phyloP scores from a whole-genome alignment of 2,329 filamentous ascomycete genomes.

The Microdochium paspali region DNA sequence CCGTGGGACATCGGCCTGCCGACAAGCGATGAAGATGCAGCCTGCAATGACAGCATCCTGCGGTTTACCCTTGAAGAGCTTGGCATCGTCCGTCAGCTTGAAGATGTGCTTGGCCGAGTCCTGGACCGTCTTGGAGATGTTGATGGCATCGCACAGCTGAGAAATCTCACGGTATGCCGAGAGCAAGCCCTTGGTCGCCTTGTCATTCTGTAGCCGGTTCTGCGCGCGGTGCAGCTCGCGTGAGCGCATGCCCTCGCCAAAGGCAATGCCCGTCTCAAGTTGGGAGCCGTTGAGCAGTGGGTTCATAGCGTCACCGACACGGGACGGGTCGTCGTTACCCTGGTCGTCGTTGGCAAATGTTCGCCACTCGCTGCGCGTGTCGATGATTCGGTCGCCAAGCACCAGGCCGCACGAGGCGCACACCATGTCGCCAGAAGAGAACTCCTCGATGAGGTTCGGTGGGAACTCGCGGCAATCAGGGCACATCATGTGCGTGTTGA shows the following conservation, averaged over 20 bases:
- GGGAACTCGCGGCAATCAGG: constrained; percentile 85
- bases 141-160: constrained; percentile 75
- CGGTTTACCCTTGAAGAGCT: constrained; percentile 90
- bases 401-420: constrained; percentile 89
- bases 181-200: constrained; percentile 71
- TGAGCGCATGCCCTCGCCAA: constrained; percentile 58
- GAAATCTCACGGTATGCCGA: constrained; percentile 86
- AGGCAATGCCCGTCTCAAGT: constrained; percentile 80
- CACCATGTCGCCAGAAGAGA: constrained; percentile 84
- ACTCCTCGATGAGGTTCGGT: constrained; percentile 90
- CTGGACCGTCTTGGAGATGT: constrained; percentile 70
- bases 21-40: constrained; percentile 95
- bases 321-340: constrained; percentile 90
- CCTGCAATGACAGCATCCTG: constrained; percentile 90
- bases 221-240: constrained; percentile 62
- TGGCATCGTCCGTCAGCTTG: constrained; percentile 88
- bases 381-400: constrained; percentile 82
- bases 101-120: constrained; percentile 92
- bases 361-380: constrained; percentile 95
- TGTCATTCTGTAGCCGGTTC: constrained; percentile 72
- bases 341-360: constrained; percentile 98
- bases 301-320: constrained; percentile 92
- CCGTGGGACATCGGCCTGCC: constrained; percentile 75
- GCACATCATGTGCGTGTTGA: constrained; percentile 79
- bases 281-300: constrained; percentile 84